These are phyloP conservation scores for Candida adriatica DNA, from an alignment of 805 yeast species.

Conservation along the genomic window DNA sequence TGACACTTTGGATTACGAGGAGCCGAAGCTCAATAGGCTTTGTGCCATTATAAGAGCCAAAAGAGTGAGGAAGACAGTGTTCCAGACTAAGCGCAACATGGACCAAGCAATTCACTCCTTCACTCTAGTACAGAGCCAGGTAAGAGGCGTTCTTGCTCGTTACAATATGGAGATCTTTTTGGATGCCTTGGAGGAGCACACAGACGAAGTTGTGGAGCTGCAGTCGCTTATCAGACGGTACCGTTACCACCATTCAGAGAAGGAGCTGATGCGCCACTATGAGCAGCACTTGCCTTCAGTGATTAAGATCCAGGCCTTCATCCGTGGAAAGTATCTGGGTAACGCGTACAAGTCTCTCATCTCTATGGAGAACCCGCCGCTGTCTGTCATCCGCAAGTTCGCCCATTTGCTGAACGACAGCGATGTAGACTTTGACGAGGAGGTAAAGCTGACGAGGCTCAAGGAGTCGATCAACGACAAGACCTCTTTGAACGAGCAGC, in stretches of 20 bases:
- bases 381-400: conserved; percentile 69
- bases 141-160: conserved; percentile 59
- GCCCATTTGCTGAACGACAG: conserved; percentile 68
- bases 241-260: conserved; percentile 30
- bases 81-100: conserved; percentile 1
- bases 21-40: conserved; percentile 22
- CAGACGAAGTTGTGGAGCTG: conserved; percentile 33
- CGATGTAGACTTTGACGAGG: conserved; percentile 70
- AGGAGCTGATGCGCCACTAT: conserved; percentile 40
- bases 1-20: conserved; percentile 23
- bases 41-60: conserved; percentile 36
- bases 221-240: conserved; percentile 54
- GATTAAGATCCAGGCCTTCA: conserved; percentile 64
- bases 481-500: conserved; percentile 60
- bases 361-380: conserved; percentile 66
- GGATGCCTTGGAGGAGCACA: conserved; percentile 44
- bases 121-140: conserved; percentile 44
- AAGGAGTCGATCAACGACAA: conserved; percentile 65
- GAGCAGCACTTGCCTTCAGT: conserved; percentile 48
- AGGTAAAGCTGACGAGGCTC: conserved; percentile 55
- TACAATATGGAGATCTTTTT: conserved; percentile 46
- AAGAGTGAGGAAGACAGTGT: conserved; percentile 24
- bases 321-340: conserved; percentile 62
- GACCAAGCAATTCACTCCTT: conserved; percentile 16
- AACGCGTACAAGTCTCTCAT: conserved; percentile 69